A percentile compares a stretch with the other conserved stretches of the same genome.
Conservation (phyloP, 805 yeast genomes). For the Maudiozyma pseudohumilis region DNA sequence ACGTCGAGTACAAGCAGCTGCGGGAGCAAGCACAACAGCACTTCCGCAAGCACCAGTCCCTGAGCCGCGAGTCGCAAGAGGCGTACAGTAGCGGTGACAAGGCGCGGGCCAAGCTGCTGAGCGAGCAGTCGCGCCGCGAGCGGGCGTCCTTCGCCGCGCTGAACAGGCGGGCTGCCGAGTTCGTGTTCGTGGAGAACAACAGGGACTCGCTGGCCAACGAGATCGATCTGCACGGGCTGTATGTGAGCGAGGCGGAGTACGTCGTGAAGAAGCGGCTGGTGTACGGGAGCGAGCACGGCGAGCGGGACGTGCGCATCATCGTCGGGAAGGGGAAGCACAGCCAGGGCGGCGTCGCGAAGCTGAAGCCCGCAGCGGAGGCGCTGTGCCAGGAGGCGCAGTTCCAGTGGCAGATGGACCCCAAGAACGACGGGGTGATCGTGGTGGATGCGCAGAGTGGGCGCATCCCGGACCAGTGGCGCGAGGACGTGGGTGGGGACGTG, state of each 20-base stretch:
- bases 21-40: constrained; percentile 64
- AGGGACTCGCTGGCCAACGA: constrained; percentile 78
- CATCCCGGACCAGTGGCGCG: constrained; percentile 33
- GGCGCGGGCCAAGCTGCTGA: constrained; percentile 58
- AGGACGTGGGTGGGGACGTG: constrained; percentile 19
- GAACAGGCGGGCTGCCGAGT: constrained; percentile 80
- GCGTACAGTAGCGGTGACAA: constrained; percentile 74
- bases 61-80: constrained; percentile 58
- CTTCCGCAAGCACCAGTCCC: constrained; percentile 42
- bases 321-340: constrained; percentile 93
- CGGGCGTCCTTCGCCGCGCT: constrained; percentile 51
- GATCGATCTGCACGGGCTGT: constrained; percentile 88
- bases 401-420: constrained; percentile 49
- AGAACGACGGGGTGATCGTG: constrained; percentile 73
- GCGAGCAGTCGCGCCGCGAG: constrained; percentile 57
- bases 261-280: constrained; percentile 63
- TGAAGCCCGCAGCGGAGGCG: constrained; percentile 81
- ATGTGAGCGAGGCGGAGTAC: constrained; percentile 78
- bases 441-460: constrained; percentile 48
- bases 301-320: constrained; percentile 61
- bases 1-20: constrained; percentile 49
- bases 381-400: constrained; percentile 61
- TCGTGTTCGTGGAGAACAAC: constrained; percentile 79
- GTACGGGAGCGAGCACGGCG: constrained; percentile 49
- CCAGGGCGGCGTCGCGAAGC: constrained; percentile 67